Evolutionary conservation across 164 flowering plant species (phyloP), one percentile per base, ranked within the genome.

Genomic region (Hamamelis virginiana): DNA sequence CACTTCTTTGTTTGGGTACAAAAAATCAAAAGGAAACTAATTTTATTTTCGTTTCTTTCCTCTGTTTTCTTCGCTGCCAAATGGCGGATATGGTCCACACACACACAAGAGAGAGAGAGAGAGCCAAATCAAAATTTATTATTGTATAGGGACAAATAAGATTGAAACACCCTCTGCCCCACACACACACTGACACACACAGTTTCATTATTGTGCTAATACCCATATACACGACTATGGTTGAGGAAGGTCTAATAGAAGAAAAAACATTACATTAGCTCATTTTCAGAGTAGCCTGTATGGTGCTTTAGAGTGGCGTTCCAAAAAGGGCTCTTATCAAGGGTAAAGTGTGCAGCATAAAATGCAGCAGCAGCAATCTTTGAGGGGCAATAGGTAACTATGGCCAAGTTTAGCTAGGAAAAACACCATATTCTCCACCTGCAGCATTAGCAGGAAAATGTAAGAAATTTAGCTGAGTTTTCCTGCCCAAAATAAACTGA

Each of bases 301-400:
- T 89, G 75, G 43, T 79, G 83, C 78, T 81, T 71, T 19, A 89
- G 74, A 12, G 91, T 89, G 43, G 83, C 81, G 25, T 75, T 87
- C 94, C 94, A 89, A 38, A 59, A 25, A n/a, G 89, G 88, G 63
- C 13, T 72, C 69, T 68, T 80, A 6, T 74, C 74, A n/a, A 87
- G 80, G 9, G 83, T 83, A 51, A 78, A 69, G 9, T 85, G 74
- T 1, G 91, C 91, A 27, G 83, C 91, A 76, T 84, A 89, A 12
- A 89, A 89, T 9, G 91, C 91, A 6, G 93, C 76, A 14, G 93
- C 91, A 53, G 93, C 87, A 16, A 89, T 43, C 71, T 75, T 64
- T 1, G 91, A 85, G 0, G 86, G 83, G 43, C 67, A 44, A 61
- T 77, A 78, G 9, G 53, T 22, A 1, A 66, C 27, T 2, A 65